These are phyloP conservation scores for Nadsonia fulvescens DNA, from an alignment of 805 yeast genomes.

Conservation along the genomic window DNA sequence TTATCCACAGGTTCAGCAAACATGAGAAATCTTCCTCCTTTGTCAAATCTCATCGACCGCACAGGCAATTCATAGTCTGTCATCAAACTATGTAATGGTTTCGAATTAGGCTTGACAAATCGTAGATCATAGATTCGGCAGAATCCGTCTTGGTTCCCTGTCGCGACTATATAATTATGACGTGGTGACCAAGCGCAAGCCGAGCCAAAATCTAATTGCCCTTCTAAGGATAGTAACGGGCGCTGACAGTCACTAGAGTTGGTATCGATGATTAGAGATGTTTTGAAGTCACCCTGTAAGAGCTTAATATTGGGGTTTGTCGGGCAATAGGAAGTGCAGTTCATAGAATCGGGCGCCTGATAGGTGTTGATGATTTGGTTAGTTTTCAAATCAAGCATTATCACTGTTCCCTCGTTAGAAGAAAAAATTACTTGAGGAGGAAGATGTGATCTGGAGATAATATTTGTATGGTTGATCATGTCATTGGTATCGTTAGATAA, in stretches of 20 bases:
- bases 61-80: constrained; percentile 28
- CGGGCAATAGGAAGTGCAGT: constrained; percentile 29
- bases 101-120: constrained; percentile 7
- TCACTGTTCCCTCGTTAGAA: constrained; percentile 30
- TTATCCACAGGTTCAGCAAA: constrained; percentile 47
- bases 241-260: constrained; percentile 14
- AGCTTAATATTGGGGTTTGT: constrained; percentile 25
- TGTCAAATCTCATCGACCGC: constrained; percentile 33
- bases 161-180: constrained; percentile 21
- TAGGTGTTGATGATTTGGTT: constrained; percentile 9
- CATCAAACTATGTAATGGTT: constrained; percentile 7
- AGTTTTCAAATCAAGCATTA: constrained; percentile 23
- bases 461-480: constrained; percentile 31
- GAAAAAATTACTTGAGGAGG: constrained; percentile 25
- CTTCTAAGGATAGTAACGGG: constrained; percentile 17
- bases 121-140: constrained; percentile 36
- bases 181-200: constrained; percentile 41
- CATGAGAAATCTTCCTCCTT: constrained; percentile 26
- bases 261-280: constrained; percentile 28
- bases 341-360: constrained; percentile 29
- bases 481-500: constrained; percentile 29
- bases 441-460: constrained; percentile 14
- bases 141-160: constrained; percentile 47
- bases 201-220: constrained; percentile 40
- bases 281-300: constrained; percentile 33